phyloP scores from a whole-genome alignment of 805 yeast species.

The Babjeviella inositovora region DNA sequence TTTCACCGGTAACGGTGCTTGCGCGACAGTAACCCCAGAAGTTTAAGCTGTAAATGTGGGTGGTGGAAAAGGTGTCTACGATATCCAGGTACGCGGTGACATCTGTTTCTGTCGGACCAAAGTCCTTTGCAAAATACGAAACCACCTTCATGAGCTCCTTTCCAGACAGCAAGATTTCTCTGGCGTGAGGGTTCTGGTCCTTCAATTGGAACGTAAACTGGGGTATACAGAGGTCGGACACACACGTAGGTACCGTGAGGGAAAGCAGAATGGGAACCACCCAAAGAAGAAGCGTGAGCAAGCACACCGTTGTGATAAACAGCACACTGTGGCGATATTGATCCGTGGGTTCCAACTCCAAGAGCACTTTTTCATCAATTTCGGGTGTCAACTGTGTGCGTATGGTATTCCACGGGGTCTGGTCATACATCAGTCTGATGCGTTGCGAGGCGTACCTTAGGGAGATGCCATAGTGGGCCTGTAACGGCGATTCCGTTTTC shows the following conservation, averaged over 20 bases:
- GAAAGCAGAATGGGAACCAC: slow-evolving; percentile 5
- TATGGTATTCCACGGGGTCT: too few species aligned
- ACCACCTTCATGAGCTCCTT: slow-evolving; percentile 24
- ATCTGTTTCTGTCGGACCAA: slow-evolving; percentile 9
- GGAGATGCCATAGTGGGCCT: too few species aligned
- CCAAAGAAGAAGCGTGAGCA: slow-evolving; percentile 2
- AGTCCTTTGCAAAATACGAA: slow-evolving; percentile 27
- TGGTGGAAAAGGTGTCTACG: slow-evolving; percentile 26
- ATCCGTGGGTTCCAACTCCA: slow-evolving; percentile 1
- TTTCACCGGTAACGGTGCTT: slow-evolving; percentile 6
- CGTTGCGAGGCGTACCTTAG: too few species aligned
- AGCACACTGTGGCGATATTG: not conserved
- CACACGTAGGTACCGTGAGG: slow-evolving; percentile 13
- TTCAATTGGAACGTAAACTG: slow-evolving; percentile 22
- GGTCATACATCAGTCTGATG: too few species aligned
- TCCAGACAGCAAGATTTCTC: slow-evolving; percentile 12
- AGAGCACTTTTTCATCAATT: slow-evolving; percentile 11
- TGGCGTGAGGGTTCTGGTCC: slow-evolving; percentile 17
- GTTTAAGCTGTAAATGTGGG: slow-evolving; percentile 23
- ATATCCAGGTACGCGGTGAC: slow-evolving; percentile 10
- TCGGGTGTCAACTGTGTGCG: slow-evolving; percentile 13
- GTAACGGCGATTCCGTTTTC: too few species aligned
- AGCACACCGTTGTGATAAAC: slow-evolving; percentile 1
- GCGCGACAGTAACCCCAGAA: slow-evolving; percentile 31
- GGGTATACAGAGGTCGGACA: slow-evolving; percentile 18